Conservation (phyloP, 1,284 basidiomycete species). For the Sporisorium graminicola region DNA sequence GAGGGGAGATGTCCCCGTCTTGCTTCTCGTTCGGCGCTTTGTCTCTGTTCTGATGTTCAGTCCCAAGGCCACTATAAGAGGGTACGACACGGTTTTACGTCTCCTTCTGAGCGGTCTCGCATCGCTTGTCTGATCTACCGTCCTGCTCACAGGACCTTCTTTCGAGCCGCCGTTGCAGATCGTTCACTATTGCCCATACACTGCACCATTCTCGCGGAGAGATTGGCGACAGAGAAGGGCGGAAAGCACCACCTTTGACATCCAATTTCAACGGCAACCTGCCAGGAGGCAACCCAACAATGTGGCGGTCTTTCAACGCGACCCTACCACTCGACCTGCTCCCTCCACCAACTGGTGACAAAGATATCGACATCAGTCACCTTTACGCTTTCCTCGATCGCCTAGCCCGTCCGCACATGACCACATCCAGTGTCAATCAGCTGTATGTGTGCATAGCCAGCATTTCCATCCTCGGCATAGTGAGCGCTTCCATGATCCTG, state of each 20-base stretch:
- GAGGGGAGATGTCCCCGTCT: too few relatives aligned
- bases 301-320: conserved; percentile 23
- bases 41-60: background rate
- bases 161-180: background rate
- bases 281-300: background rate
- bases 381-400: conserved; percentile 18
- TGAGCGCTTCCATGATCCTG: conserved; percentile 5
- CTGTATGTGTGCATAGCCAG: conserved; percentile 12
- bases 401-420: conserved; percentile 17
- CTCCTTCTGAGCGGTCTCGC: background rate
- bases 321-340: conserved; percentile 21
- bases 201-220: background rate
- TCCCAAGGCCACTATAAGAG: background rate
- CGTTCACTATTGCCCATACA: background rate
- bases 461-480: background rate
- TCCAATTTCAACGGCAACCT: background rate
- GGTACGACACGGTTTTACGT: background rate
- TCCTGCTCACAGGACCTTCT: background rate
- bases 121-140: background rate
- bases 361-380: conserved; percentile 6
- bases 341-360: conserved; percentile 15
- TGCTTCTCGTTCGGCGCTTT: background rate
- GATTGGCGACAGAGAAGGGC: too few relatives aligned
- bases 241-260: background rate
- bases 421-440: conserved; percentile 9